These are phyloP conservation scores for Boletus bicolor DNA, from an alignment of 768 basidiomycete genomes.

Conservation along the genomic window DNA sequence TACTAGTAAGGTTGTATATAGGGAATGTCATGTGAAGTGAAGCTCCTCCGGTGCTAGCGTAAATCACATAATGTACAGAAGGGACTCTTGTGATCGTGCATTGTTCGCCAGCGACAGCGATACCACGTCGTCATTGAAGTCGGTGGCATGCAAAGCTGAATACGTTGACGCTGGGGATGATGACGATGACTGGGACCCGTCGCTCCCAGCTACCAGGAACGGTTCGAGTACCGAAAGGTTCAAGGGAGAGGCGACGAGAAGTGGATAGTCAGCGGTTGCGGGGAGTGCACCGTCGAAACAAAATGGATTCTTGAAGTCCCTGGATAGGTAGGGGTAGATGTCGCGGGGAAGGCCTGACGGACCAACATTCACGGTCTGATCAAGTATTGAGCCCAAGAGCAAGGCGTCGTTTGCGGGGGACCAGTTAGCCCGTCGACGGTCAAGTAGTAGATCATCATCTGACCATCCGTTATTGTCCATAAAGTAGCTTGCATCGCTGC, in stretches of 20 bases:
- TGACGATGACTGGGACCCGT: constrained; percentile 17
- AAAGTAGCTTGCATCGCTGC: not conserved
- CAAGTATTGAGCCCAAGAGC: not conserved
- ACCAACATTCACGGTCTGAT: constrained; percentile 1
- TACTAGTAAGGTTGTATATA: not conserved
- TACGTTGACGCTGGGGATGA: constrained; percentile 27
- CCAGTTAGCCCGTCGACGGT: constrained; percentile 5
- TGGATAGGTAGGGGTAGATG: constrained; percentile 1
- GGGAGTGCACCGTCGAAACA: constrained; percentile 5
- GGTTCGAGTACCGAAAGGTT: constrained; percentile 9
- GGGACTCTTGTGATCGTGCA: constrained; percentile 7
- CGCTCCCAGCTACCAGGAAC: constrained; percentile 16
- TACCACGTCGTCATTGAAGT: constrained; percentile 8
- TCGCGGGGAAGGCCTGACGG: not conserved
- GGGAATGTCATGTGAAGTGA: not conserved
- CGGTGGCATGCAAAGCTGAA: constrained; percentile 13
- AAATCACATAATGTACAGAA: constrained; percentile 21
- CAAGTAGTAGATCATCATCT: constrained; percentile 1
- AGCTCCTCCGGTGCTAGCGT: constrained; percentile 1
- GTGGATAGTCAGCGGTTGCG: constrained; percentile 4
- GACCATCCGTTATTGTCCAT: constrained; percentile 3
- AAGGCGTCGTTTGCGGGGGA: not conserved
- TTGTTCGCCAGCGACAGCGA: constrained; percentile 5
- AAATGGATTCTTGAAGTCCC: constrained; percentile 1
- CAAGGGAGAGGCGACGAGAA: constrained; percentile 6